Percentiles rank a stretch among this genome's conserved stretches.
Evolutionary conservation across 2,329 filamentous ascomycete genomes (phyloP).

Genomic region (Orbilia brochopaga): DNA sequence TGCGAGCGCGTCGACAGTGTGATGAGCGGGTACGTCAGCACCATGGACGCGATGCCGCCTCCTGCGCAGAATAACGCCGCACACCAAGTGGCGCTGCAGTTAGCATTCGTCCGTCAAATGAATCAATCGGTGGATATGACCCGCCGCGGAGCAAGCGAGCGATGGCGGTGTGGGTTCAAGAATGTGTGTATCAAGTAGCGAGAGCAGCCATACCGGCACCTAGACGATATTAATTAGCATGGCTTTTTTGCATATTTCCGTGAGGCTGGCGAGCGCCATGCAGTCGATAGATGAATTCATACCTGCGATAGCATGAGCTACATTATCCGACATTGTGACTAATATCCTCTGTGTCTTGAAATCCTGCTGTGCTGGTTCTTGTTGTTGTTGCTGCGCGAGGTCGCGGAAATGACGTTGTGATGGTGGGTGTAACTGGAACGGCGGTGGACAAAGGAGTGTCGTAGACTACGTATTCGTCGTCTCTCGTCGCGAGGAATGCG

Average conservation of each 20-base stretch:
- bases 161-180: too few species aligned
- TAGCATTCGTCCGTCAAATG: neutral
- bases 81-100: too few species aligned
- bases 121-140: too few species aligned
- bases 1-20: slow-evolving; percentile 96
- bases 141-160: neutral
- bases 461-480: neutral
- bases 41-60: slow-evolving; percentile 93
- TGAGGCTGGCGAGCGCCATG: neutral
- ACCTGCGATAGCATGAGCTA: slow-evolving; percentile 90
- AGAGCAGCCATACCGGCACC: slow-evolving; percentile 30
- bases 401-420: neutral
- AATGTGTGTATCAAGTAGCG: neutral
- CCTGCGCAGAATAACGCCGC: slow-evolving; percentile 64
- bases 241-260: neutral
- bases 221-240: slow-evolving; percentile 8
- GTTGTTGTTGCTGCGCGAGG: neutral
- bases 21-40: slow-evolving; percentile 95
- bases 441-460: slow-evolving; percentile 7
- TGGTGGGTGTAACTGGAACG: neutral
- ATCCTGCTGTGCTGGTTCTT: neutral
- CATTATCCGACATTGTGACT: slow-evolving; percentile 70
- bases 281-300: neutral
- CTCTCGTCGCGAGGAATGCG: neutral
- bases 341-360: too few species aligned